These are phyloP conservation scores for Daedaleopsis sinensis DNA, from an alignment of 768 basidiomycete genomes.

Conservation along the genomic window DNA sequence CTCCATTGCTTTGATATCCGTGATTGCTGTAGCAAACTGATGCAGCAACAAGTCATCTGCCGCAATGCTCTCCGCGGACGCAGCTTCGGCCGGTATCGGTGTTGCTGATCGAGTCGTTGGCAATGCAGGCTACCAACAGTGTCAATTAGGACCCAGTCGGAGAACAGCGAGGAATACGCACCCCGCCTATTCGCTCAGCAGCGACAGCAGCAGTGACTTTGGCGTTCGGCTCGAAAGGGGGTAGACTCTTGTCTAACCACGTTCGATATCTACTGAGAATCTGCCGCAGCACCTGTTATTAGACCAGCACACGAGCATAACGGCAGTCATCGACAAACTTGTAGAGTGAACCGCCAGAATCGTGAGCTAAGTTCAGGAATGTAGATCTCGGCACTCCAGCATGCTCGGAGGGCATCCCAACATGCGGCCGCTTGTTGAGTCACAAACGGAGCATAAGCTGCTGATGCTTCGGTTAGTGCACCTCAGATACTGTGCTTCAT, in stretches of 20 bases:
- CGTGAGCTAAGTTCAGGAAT: conserved; percentile 80
- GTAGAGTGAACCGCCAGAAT: conserved; percentile 91
- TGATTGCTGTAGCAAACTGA: conserved; percentile 66
- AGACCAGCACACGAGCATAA: neutral
- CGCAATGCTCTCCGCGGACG: conserved; percentile 55
- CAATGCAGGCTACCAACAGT: conserved; percentile 19
- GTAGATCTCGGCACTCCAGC: conserved; percentile 88
- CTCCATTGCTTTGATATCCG: conserved; percentile 67
- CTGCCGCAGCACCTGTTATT: conserved; percentile 38
- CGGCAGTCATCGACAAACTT: conserved; percentile 51
- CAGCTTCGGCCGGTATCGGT: conserved; percentile 51
- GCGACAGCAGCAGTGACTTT: conserved; percentile 38
- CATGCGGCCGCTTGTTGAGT: conserved; percentile 67
- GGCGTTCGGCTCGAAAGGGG: conserved; percentile 42
- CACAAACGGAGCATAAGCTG: conserved; percentile 44
- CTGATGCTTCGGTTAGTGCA: too few relatives aligned
- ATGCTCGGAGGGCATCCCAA: conserved; percentile 72
- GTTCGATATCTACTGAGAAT: conserved; percentile 77
- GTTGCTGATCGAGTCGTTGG: conserved; percentile 50
- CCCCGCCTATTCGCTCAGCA: conserved; percentile 37
- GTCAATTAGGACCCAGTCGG: neutral
- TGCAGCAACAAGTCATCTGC: conserved; percentile 67
- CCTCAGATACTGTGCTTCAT: neutral
- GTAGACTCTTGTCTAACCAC: conserved; percentile 70
- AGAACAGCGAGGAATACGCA: neutral